A percentile compares a stretch with the other conserved stretches of the same genome.
Conservation (phyloP, 2,329 filamentous ascomycete genomes). For the Fusarium brevicatenulatum region DNA sequence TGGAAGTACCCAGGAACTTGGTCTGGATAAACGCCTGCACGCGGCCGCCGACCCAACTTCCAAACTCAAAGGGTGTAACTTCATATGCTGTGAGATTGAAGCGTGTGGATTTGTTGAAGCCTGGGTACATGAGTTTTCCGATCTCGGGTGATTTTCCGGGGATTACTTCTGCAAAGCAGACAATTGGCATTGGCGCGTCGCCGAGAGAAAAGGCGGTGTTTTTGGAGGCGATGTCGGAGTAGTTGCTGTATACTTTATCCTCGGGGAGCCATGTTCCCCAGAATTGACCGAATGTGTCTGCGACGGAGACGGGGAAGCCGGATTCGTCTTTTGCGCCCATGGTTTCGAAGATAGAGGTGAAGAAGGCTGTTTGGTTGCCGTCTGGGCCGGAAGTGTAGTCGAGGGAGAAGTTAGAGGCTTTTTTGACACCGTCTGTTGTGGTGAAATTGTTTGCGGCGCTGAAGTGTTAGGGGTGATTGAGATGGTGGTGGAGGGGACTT, state of each 20-base stretch:
- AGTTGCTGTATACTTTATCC: slow-evolving; percentile 30
- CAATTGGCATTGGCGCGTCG: slow-evolving; percentile 44
- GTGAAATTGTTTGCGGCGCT: slow-evolving; percentile 45
- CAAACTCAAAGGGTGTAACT: slow-evolving; percentile 48
- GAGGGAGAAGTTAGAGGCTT: slow-evolving; percentile 38
- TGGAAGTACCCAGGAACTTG: slow-evolving; percentile 44
- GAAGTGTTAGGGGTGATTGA: fast-evolving
- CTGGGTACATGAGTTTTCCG: slow-evolving; percentile 44
- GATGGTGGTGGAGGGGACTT: not conserved
- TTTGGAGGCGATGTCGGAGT: slow-evolving; percentile 36
- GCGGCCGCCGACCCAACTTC: slow-evolving; percentile 45
- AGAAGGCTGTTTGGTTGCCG: slow-evolving; percentile 24
- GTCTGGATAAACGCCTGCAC: slow-evolving; percentile 46
- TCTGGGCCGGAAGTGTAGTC: slow-evolving; percentile 30
- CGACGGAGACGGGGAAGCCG: slow-evolving; percentile 41
- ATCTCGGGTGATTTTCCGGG: slow-evolving; percentile 44
- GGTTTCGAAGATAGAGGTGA: slow-evolving; percentile 36
- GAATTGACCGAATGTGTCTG: slow-evolving; percentile 44
- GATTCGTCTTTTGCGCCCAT: slow-evolving; percentile 37
- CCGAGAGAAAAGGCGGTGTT: slow-evolving; percentile 31
- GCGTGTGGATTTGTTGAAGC: slow-evolving; percentile 38
- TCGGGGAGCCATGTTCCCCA: slow-evolving; percentile 41
- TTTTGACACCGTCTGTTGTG: slow-evolving; percentile 26
- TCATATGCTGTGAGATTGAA: slow-evolving; percentile 49
- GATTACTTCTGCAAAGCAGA: slow-evolving; percentile 43